Evolutionary conservation across 352 stramenopile genomes (phyloP), one percentile per base, ranked within the genome.

Genomic region (Phytophthora sp.): DNA sequence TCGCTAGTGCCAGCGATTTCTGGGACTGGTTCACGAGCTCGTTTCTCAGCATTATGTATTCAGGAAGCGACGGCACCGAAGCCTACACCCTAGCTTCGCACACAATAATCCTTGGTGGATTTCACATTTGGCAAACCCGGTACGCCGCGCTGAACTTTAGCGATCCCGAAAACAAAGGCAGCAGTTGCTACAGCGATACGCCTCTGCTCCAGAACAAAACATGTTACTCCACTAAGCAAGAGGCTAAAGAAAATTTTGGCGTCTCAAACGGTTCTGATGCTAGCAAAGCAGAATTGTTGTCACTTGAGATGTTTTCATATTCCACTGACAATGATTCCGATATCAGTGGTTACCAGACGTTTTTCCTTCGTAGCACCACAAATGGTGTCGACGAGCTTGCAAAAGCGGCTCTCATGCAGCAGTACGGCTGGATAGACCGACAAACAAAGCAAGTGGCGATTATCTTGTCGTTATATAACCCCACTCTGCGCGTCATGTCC

Each of bases 1-100:
- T 91, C 50, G 27, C 72, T 26, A 87, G 66, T 28, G 27, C 72
- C 17, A 67, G 53, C 12, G 55, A 62, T 10, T 85, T 87, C 28
- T 89, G 74, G 77, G 63, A 82, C 41, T 91, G 82, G 79, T 82
- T 91, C 38, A 48, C 41, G n/a, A 84, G 85, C 48, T 88, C 76
- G 21, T 81, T 89, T 28, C 41, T 91, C 6, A 56, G 48, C 3
- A 66, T 79, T 0, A 67, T 88, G 15, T 89, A 89, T 38, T 76
- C 48, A 1, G 74, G 74, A 26, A 79, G 53, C 10, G 66, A 78
- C 21, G 62, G 39, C 2, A 20, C 32, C 23, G 67, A 84, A 39
- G 26, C 68, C 15, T 91, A 88, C 59, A 91, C 78, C 3, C 59
- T 91, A 20, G 82, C 82, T 10, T 79, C 79, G 2, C 79, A 88